Evolutionary conservation across 371 early-diverging fungal species (phyloP).

Genomic region (Mortierella sp.): DNA sequence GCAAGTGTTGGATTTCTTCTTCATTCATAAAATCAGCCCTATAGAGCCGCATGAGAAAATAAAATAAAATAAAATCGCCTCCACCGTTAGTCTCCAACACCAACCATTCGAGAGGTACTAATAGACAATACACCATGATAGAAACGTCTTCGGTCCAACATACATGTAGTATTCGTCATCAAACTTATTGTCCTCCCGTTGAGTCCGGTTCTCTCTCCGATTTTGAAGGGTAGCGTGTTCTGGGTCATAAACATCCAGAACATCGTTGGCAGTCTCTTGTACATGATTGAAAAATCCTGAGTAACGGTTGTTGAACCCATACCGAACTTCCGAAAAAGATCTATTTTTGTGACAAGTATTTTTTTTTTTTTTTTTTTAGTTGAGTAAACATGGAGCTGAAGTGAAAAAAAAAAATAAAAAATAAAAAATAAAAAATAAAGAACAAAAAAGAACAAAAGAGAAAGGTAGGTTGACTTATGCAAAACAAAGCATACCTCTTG

Average conservation of each 20-base stretch:
- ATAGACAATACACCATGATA: too few relatives aligned
- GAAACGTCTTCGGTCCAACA: too few relatives aligned
- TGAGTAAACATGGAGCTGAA: too few relatives aligned
- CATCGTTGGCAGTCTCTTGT: conserved; percentile 84
- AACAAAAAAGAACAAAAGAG: conserved; percentile 8
- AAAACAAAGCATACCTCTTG: conserved; percentile 38
- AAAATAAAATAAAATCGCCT: background rate
- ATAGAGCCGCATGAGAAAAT: background rate
- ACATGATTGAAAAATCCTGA: conserved; percentile 81
- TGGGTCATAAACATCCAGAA: conserved; percentile 79
- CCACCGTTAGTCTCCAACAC: conserved; percentile 13
- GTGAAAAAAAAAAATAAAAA: background rate
- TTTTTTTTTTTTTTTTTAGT: background rate
- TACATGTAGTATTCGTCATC: conserved; percentile 92
- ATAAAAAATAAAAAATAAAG: too few relatives aligned
- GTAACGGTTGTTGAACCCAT: conserved; percentile 94
- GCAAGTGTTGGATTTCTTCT: conserved; percentile 78
- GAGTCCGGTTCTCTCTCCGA: conserved; percentile 70
- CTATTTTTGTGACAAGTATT: conserved; percentile 8
- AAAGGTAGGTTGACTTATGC: background rate
- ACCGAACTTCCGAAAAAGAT: conserved; percentile 57
- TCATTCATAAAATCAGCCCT: conserved; percentile 75
- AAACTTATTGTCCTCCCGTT: conserved; percentile 83
- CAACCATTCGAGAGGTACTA: too few relatives aligned
- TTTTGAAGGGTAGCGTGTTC: conserved; percentile 76